These are phyloP conservation scores for Colletotrichum tropicicola DNA, from an alignment of 2,329 filamentous ascomycete species.

Conservation along the genomic window DNA sequence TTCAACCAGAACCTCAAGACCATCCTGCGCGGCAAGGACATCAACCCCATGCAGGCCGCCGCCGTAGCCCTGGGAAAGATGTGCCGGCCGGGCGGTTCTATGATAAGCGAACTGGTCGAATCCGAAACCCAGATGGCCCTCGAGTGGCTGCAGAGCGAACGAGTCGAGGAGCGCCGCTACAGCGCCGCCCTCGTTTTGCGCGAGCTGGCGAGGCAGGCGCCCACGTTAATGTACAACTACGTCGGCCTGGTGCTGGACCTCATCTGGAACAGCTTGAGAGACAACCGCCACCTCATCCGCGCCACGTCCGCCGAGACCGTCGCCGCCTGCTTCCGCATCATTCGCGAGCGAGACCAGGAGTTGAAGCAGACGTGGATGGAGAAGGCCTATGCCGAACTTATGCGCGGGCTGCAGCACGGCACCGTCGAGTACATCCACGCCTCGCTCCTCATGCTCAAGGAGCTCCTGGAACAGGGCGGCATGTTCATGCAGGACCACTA, in stretches of 20 bases:
- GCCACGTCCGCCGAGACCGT: conserved; percentile 93
- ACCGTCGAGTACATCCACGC: conserved; percentile 92
- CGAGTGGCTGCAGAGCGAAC: conserved; percentile 95
- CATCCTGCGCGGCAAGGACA: conserved; percentile 90
- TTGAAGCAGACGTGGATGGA: conserved; percentile 89
- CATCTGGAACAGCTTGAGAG: conserved; percentile 93
- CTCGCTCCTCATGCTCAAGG: conserved; percentile 91
- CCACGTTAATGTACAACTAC: conserved; percentile 94
- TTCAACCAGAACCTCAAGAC: conserved; percentile 92
- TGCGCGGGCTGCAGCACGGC: conserved; percentile 79
- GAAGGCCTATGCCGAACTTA: conserved; percentile 88
- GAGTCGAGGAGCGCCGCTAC: conserved; percentile 92
- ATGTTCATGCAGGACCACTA: conserved; percentile 99
- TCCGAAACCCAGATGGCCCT: conserved; percentile 96
- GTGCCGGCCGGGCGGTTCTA: conserved; percentile 89
- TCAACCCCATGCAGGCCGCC: conserved; percentile 88
- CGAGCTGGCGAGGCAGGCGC: conserved; percentile 91
- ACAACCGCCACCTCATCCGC: conserved; percentile 89
- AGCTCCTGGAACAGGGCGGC: conserved; percentile 90
- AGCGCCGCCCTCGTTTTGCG: conserved; percentile 91
- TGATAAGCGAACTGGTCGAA: conserved; percentile 95
- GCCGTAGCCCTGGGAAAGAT: conserved; percentile 89
- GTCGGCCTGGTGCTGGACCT: conserved; percentile 95
- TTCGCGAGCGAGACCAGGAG: conserved; percentile 88
- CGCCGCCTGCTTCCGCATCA: conserved; percentile 94